Conservation (phyloP, 2,329 filamentous ascomycete species). For the Scolecobasidium constrictum region DNA sequence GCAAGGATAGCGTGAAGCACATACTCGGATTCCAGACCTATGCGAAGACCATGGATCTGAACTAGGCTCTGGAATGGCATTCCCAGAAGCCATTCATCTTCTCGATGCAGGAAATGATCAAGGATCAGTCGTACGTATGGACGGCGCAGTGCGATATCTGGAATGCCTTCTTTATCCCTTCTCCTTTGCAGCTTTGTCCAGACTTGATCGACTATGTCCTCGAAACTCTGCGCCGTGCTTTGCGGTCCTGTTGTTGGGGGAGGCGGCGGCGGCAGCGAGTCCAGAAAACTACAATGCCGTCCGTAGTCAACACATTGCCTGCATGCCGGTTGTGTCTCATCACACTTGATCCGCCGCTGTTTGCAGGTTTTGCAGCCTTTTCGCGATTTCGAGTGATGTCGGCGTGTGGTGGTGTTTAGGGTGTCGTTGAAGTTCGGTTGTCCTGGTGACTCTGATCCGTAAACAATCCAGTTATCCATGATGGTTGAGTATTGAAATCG, state of each 20-base stretch:
- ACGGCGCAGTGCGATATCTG: not conserved
- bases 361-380: not conserved
- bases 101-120: not conserved
- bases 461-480: not conserved
- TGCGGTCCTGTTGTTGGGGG: not conserved
- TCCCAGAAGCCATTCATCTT: not conserved
- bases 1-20: not conserved
- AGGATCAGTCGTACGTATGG: not conserved
- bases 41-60: not conserved
- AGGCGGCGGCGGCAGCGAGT: not conserved
- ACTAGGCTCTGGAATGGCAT: not conserved
- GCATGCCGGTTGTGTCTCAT: not conserved
- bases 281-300: not conserved
- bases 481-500: too few species aligned
- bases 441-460: not conserved
- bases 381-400: not conserved
- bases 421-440: not conserved
- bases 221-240: not conserved
- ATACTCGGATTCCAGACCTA: not conserved
- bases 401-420: not conserved
- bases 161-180: not conserved
- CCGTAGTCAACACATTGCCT: not conserved
- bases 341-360: not conserved
- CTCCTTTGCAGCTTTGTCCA: not conserved
- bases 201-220: not conserved